A percentile compares a stretch with the other conserved stretches of the same genome.
Conservation (phyloP, 2,329 filamentous ascomycete genomes). For the Pseudopithomyces maydicus region DNA sequence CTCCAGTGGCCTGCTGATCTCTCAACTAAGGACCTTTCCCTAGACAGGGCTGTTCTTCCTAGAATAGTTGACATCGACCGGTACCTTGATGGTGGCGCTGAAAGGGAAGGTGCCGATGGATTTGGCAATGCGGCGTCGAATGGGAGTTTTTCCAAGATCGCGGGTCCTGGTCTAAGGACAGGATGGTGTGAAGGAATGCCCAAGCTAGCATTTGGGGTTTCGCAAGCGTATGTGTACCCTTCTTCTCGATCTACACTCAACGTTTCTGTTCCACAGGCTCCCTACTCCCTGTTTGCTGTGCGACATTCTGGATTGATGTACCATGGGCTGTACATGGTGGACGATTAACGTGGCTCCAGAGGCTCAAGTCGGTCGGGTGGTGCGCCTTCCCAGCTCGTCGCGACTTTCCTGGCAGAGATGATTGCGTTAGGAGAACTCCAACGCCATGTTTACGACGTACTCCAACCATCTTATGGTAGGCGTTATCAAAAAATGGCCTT, state of each 20-base stretch:
- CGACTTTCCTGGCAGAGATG: slow-evolving; percentile 61
- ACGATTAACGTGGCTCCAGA: slow-evolving; percentile 43
- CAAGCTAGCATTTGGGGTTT: slow-evolving; percentile 64
- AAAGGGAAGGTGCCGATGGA: slow-evolving; percentile 53
- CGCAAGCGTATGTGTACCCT: slow-evolving; percentile 57
- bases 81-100: slow-evolving; percentile 63
- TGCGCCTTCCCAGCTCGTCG: slow-evolving; percentile 63
- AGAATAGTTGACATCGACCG: slow-evolving; percentile 80
- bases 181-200: slow-evolving; percentile 84
- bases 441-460: slow-evolving; percentile 55
- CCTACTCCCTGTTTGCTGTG: slow-evolving; percentile 3
- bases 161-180: slow-evolving; percentile 78
- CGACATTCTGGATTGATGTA: slow-evolving; percentile 4
- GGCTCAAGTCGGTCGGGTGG: slow-evolving; percentile 65
- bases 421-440: slow-evolving; percentile 59
- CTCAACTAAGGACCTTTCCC: slow-evolving; percentile 25
- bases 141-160: slow-evolving; percentile 87
- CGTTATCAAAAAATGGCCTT: slow-evolving; percentile 61
- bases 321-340: neutral
- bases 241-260: neutral
- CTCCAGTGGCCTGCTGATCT: slow-evolving; percentile 72
- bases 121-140: slow-evolving; percentile 88
- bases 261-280: neutral
- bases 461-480: slow-evolving; percentile 62
- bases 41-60: slow-evolving; percentile 60